These are phyloP conservation scores for Sonneratia alba DNA, from an alignment of 345 rosid genomes.

Conservation along the genomic window DNA sequence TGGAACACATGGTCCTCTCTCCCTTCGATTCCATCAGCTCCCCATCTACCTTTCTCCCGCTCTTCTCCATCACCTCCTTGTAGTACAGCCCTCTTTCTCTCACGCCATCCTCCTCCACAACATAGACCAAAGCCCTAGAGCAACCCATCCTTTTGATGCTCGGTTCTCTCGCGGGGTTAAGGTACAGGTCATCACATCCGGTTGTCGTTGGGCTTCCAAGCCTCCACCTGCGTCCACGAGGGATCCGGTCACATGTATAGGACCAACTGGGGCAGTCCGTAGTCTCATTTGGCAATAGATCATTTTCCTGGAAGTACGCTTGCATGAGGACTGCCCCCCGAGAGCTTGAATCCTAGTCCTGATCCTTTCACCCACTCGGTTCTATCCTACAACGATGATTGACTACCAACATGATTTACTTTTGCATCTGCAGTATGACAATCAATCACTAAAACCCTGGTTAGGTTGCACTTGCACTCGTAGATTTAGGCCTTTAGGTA, in stretches of 20 bases:
- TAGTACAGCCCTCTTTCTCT: conserved; percentile 19
- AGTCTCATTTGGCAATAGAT: conserved; percentile 10
- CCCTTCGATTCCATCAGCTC: too few relatives aligned
- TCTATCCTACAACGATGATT: conserved; percentile 18
- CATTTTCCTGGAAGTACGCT: conserved; percentile 25
- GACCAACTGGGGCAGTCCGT: not conserved
- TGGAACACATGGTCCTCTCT: too few relatives aligned
- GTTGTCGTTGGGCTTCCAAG: conserved; percentile 15
- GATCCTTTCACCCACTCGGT: conserved; percentile 3
- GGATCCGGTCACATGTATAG: too few relatives aligned
- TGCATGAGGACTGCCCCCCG: conserved; percentile 19
- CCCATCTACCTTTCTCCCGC: too few relatives aligned
- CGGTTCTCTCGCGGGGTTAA: conserved; percentile 25
- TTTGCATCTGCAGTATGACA: too few relatives aligned
- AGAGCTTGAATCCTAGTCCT: conserved; percentile 3
- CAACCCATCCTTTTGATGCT: conserved; percentile 16
- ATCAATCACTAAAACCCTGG: too few relatives aligned
- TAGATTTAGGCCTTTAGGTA: too few relatives aligned
- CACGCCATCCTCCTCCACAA: conserved; percentile 29
- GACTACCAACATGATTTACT: too few relatives aligned
- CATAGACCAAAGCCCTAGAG: conserved; percentile 19
- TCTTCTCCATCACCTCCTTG: conserved; percentile 18
- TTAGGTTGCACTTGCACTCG: too few relatives aligned
- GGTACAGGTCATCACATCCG: conserved; percentile 20
- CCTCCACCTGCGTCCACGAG: conserved; percentile 8